Conservation (phyloP, 371 early-diverging fungal species). For the Synchytrium microbalum region DNA sequence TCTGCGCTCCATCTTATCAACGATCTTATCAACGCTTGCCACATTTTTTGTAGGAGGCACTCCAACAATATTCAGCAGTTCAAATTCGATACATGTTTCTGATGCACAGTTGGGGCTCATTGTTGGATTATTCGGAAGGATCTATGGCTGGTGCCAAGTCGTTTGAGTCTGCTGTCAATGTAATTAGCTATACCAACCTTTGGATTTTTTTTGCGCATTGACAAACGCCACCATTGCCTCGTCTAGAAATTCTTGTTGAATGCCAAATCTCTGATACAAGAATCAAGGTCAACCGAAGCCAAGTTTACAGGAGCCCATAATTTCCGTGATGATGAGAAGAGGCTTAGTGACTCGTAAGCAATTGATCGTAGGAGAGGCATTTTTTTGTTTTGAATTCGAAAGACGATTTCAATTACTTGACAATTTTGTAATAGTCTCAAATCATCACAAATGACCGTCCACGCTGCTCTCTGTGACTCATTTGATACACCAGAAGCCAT, state of each 20-base stretch:
- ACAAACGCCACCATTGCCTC: too few relatives aligned
- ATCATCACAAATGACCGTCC: constrained; percentile 59
- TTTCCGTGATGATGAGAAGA: constrained; percentile 59
- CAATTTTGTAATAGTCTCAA: too few relatives aligned
- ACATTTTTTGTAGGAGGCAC: constrained; percentile 55
- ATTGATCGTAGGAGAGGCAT: too few relatives aligned
- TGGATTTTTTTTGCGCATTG: too few relatives aligned
- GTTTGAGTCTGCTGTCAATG: constrained; percentile 67
- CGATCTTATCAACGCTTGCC: constrained; percentile 1
- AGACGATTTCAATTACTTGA: too few relatives aligned
- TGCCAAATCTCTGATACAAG: constrained; percentile 62
- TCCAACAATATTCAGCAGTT: constrained; percentile 72
- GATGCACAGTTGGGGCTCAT: constrained; percentile 83
- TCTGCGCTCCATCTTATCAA: neutral
- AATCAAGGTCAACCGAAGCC: constrained; percentile 35
- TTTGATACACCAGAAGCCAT: constrained; percentile 88
- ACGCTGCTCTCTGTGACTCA: constrained; percentile 87
- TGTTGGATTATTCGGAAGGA: constrained; percentile 81
- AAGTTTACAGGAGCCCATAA: constrained; percentile 61
- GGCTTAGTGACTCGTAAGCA: constrained; percentile 43
- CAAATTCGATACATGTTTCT: constrained; percentile 95
- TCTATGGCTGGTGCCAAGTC: constrained; percentile 80
- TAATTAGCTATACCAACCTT: constrained; percentile 22
- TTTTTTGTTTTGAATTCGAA: too few relatives aligned
- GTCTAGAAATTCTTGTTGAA: constrained; percentile 68